Conservation (phyloP, 768 basidiomycete genomes). For the Xanthoconium purpureum region DNA sequence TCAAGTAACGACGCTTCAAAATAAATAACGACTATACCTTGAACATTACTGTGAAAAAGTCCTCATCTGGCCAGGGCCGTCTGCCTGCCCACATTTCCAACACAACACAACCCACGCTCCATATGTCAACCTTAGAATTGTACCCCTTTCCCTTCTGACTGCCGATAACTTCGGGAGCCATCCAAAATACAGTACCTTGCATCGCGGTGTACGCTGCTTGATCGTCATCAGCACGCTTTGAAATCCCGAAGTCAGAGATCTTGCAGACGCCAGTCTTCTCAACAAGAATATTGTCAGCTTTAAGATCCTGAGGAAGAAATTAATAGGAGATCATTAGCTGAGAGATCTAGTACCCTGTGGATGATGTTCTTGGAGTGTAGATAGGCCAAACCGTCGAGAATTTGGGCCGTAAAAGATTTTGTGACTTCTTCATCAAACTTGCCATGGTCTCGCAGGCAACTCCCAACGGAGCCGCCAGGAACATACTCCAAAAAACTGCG, state of each 20-base stretch:
- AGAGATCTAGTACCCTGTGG: constrained; percentile 63
- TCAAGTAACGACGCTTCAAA: background rate
- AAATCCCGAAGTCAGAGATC: constrained; percentile 98
- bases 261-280: constrained; percentile 92
- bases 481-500: constrained; percentile 96
- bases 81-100: constrained; percentile 99
- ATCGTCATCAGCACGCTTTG: constrained; percentile 89
- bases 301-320: constrained; percentile 67
- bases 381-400: constrained; percentile 87
- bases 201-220: constrained; percentile 85
- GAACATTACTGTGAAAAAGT: constrained; percentile 90
- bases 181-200: constrained; percentile 99
- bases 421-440: constrained; percentile 91
- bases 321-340: constrained; percentile 1
- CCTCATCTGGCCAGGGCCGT: constrained; percentile 90
- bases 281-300: constrained; percentile 97
- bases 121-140: constrained; percentile 96
- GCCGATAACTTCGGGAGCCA: constrained; percentile 95
- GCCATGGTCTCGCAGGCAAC: constrained; percentile 86
- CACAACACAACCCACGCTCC: constrained; percentile 98
- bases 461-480: constrained; percentile 92
- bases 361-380: constrained; percentile 89
- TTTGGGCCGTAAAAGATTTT: constrained; percentile 90
- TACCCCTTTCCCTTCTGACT: constrained; percentile 81
- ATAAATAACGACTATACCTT: constrained; percentile 52